Evolutionary conservation across 768 basidiomycete species (phyloP).

Genomic region (Boletus pseudopeckii): DNA sequence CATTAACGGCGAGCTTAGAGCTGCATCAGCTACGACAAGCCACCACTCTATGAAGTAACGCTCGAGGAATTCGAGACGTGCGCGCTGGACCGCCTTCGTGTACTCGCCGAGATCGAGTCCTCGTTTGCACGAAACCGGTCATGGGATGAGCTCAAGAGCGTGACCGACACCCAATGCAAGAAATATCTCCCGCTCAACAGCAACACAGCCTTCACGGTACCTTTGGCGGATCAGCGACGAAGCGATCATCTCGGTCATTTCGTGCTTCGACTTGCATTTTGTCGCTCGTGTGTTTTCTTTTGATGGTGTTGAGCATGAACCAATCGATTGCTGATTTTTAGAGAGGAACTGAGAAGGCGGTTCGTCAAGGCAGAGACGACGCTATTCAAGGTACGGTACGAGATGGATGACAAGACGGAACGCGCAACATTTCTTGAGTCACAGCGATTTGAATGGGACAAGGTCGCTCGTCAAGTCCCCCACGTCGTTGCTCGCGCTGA

Average conservation of each 20-base stretch:
- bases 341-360: conserved; percentile 84
- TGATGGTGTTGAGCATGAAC: background rate
- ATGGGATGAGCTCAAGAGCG: conserved; percentile 70
- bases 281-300: conserved; percentile 64
- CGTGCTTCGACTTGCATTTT: conserved; percentile 91
- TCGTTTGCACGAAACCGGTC: conserved; percentile 78
- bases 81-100: conserved; percentile 82
- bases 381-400: conserved; percentile 81
- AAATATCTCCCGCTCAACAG: conserved; percentile 75
- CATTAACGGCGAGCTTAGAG: conserved; percentile 3
- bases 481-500: background rate
- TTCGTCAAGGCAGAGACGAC: conserved; percentile 89
- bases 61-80: conserved; percentile 93
- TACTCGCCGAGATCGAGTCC: conserved; percentile 89
- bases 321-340: conserved; percentile 29
- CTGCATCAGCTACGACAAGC: conserved; percentile 71
- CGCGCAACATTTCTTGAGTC: conserved; percentile 54
- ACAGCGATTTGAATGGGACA: conserved; percentile 60
- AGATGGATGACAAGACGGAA: conserved; percentile 56
- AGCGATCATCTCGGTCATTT: conserved; percentile 92
- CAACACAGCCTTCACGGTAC: conserved; percentile 45
- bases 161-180: conserved; percentile 60
- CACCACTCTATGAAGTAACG: conserved; percentile 85
- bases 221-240: conserved; percentile 61
- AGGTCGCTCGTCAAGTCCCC: conserved; percentile 38